Conservation (phyloP, 2,329 filamentous ascomycete genomes). For the Colletotrichum spaethianum region DNA sequence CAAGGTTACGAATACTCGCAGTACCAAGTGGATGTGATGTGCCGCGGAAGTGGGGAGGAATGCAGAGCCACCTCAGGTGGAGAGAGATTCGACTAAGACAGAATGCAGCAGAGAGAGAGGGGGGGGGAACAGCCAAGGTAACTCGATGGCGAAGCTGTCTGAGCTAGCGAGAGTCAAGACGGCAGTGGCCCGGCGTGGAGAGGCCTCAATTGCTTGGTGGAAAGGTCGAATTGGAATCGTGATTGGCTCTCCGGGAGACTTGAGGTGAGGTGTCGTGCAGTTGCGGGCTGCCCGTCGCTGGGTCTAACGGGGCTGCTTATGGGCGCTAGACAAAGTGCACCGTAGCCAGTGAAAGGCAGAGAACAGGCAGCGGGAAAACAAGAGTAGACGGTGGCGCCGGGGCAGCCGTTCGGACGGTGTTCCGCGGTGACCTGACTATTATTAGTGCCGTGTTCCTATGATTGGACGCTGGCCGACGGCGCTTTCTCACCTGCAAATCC, state of each 20-base stretch:
- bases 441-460: constrained; percentile 45
- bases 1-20: constrained; percentile 27
- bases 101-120: constrained; percentile 4
- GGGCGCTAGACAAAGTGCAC: constrained; percentile 31
- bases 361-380: not conserved
- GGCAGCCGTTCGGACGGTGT: constrained; percentile 33
- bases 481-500: constrained; percentile 39
- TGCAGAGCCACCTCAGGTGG: constrained; percentile 4
- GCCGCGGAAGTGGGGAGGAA: constrained; percentile 10
- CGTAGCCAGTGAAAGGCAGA: constrained; percentile 28
- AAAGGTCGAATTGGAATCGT: constrained; percentile 16
- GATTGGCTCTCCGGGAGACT: constrained; percentile 27
- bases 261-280: constrained; percentile 41
- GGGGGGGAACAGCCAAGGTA: not conserved
- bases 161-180: constrained; percentile 13
- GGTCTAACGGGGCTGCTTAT: constrained; percentile 31
- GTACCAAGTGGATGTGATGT: constrained; percentile 21
- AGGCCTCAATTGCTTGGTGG: constrained; percentile 23
- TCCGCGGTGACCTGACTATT: constrained; percentile 44
- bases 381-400: constrained; percentile 25
- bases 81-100: constrained; percentile 8
- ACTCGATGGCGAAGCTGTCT: constrained; percentile 13
- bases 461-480: constrained; percentile 44
- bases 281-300: constrained; percentile 35
- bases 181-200: constrained; percentile 7